Conservation (phyloP, 495 filamentous ascomycete species). For the Baudoinia panamericana region DNA sequence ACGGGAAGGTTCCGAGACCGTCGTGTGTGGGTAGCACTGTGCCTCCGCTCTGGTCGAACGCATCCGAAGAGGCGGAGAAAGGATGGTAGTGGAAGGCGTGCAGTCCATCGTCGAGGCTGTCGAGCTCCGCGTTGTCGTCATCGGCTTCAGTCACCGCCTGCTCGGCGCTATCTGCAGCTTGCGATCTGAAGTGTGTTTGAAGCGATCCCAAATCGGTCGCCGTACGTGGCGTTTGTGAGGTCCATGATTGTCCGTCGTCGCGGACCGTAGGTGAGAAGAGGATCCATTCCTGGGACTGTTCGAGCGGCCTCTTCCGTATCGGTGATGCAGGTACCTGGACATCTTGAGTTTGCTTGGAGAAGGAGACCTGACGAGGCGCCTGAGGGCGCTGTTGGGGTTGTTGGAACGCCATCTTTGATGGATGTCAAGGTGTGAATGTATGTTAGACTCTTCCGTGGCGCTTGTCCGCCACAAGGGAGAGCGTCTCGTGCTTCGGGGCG, state of each 20-base stretch:
- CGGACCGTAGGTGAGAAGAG: conserved; percentile 71
- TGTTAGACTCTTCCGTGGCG: no score
- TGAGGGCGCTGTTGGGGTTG: conserved; percentile 51
- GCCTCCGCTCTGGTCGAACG: conserved; percentile 39
- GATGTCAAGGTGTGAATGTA: neutral
- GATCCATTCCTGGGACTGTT: conserved; percentile 87
- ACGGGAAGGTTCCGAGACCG: conserved; percentile 70
- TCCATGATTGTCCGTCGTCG: conserved; percentile 53
- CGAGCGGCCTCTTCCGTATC: conserved; percentile 31
- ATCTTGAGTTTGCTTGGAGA: conserved; percentile 34
- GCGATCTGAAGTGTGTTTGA: conserved; percentile 45
- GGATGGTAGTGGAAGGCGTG: conserved; percentile 67
- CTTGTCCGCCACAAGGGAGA: no score
- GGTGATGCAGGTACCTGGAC: conserved; percentile 28
- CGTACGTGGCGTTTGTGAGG: conserved; percentile 56
- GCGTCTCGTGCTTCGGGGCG: no score
- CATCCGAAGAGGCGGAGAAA: conserved; percentile 37
- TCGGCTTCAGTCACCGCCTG: conserved; percentile 41
- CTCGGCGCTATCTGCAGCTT: conserved; percentile 37
- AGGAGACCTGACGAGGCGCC: conserved; percentile 43
- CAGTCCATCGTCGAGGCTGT: conserved; percentile 81
- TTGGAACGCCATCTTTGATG: conserved; percentile 64
- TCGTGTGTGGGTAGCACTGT: conserved; percentile 80
- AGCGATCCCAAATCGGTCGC: conserved; percentile 80
- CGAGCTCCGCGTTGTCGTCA: conserved; percentile 60